Evolutionary conservation across 2,329 filamentous ascomycete genomes (phyloP).

Genomic region (Microsporum canis): DNA sequence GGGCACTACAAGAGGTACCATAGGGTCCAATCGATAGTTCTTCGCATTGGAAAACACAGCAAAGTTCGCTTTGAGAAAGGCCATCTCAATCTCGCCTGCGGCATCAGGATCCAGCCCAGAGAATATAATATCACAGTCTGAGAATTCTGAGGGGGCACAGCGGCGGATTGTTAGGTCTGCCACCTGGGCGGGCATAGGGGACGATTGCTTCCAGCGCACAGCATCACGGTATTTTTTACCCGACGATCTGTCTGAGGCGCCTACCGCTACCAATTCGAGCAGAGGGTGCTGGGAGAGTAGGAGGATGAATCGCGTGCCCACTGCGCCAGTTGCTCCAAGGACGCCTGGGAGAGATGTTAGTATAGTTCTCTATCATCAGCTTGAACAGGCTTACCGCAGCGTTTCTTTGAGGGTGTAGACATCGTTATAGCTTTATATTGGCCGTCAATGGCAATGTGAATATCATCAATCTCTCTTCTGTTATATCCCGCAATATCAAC

Average conservation of each 20-base stretch:
- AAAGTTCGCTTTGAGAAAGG: slow-evolving; percentile 77
- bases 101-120: slow-evolving; percentile 87
- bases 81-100: slow-evolving; percentile 83
- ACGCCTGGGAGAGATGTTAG: slow-evolving; percentile 43
- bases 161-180: slow-evolving; percentile 74
- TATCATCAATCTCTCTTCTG: not conserved
- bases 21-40: slow-evolving; percentile 83
- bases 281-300: slow-evolving; percentile 78
- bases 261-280: slow-evolving; percentile 76
- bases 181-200: slow-evolving; percentile 63
- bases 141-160: slow-evolving; percentile 71
- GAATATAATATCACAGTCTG: slow-evolving; percentile 87
- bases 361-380: not conserved
- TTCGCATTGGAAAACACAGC: slow-evolving; percentile 96
- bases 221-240: slow-evolving; percentile 94
- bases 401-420: slow-evolving; percentile 7
- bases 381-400: slow-evolving; percentile 9
- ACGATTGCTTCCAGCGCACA: slow-evolving; percentile 85
- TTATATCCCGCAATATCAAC: not conserved
- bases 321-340: slow-evolving; percentile 83
- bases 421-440: not conserved
- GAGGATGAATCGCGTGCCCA: slow-evolving; percentile 90
- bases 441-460: not conserved
- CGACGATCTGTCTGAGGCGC: slow-evolving; percentile 76
- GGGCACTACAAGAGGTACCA: slow-evolving; percentile 86